Base-by-base conservation (phyloP, 495 filamentous ascomycete genomes). In the Penicillium arizonense region DNA sequence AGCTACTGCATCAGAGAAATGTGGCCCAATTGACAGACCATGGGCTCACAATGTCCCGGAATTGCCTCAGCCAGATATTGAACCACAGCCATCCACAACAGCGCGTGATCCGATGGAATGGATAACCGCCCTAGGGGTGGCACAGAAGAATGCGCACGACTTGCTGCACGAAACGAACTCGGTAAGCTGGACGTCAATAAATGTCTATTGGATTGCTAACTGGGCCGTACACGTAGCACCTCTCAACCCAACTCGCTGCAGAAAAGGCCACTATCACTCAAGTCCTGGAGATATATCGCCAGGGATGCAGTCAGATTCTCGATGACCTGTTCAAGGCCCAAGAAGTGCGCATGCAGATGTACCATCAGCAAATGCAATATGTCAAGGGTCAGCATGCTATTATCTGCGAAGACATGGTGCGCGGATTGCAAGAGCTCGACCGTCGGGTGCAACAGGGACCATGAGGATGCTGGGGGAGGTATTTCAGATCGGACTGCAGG, bases 251-350 rank as follows among this genome's bases (percentile, higher is more conserved):
- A 24, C 58, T 73, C 23, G 63, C 65, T 10, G 51, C 55, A n/a
- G 72, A 75, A 52, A 64, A 61, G 14, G 54, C 58, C 13, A 61
- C 56, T n/a, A 60, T 72, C 10, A 56, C 37, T 4, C 42, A 62
- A 14, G 60, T 70, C 8, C 41, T 75, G 28, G 63, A 69, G 12
- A 57, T 52, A 16, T 73, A 67, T 48, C 70, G 59, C 24, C 46
- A 63, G 42, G 63, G 67, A 21, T 73, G 72, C 47, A 37, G 69
- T 54, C 56, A 40, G 8, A 64, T 69, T 14, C 59, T 75, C n/a
- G 65, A 71, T 41, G 60, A 63, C 36, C 50, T 75, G 9, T 62
- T 63, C 47, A 44, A 57, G 24, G 67, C 62, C 8, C 72, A 75
- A 10, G 56, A 67, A 46, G 60, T 56, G 32, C 64, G 69, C 3